Conservation (phyloP, 2,329 filamentous ascomycete species). For the Pseudogymnoascus pannorum region DNA sequence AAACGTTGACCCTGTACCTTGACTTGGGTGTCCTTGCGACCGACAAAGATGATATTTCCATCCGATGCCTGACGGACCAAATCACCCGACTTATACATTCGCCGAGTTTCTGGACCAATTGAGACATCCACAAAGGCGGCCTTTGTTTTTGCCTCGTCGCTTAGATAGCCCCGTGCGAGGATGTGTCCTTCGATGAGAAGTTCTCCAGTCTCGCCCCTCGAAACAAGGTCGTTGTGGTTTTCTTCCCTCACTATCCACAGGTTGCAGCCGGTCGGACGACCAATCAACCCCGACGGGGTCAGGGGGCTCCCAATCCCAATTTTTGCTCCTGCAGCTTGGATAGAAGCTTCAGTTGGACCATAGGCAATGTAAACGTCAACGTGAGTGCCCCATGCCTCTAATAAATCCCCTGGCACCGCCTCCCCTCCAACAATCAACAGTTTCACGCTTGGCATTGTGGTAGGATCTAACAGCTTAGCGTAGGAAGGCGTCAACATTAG, state of each 20-base stretch:
- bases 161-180: slow-evolving; percentile 18
- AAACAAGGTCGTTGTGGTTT: slow-evolving; percentile 13
- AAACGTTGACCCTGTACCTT: slow-evolving; percentile 56
- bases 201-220: slow-evolving; percentile 19
- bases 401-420: slow-evolving; percentile 7
- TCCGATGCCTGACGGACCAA: slow-evolving; percentile 52
- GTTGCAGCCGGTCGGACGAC: slow-evolving; percentile 8
- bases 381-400: not conserved
- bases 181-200: slow-evolving; percentile 20
- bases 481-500: not conserved
- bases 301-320: too few species aligned
- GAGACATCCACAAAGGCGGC: too few species aligned
- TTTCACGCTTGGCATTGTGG: slow-evolving; percentile 21
- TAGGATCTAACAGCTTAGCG: slow-evolving; percentile 27
- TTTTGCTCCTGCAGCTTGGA: too few species aligned
- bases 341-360: too few species aligned
- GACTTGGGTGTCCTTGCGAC: slow-evolving; percentile 55
- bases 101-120: not conserved
- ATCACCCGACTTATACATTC: slow-evolving; percentile 57
- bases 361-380: not conserved
- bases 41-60: slow-evolving; percentile 52
- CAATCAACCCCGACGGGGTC: slow-evolving; percentile 9
- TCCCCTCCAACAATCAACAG: slow-evolving; percentile 19
- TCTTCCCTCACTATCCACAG: slow-evolving; percentile 16
- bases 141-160: slow-evolving; percentile 16